Base-by-base conservation (phyloP, 441 rosid genomes). In the Adansonia gregorii region DNA sequence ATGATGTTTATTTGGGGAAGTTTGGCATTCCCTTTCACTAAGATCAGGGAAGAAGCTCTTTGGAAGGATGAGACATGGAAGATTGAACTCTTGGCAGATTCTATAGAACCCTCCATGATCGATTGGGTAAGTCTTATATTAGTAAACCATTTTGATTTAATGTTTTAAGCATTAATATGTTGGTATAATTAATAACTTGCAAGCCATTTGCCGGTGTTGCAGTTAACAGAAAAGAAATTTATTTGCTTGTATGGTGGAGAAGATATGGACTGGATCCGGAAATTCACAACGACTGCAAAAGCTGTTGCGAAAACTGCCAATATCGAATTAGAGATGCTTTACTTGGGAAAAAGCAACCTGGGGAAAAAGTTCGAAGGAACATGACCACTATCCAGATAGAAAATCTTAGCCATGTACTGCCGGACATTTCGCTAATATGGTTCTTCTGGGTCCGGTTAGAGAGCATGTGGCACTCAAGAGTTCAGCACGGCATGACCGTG, bases 201-300 rank as follows among this genome's bases (percentile, higher is more conserved):
- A 17, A 63, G 14, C 0, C 51, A 22, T 64, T 27, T 58, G 5
- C 31, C 48, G 45, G 2, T 35, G 7, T 27, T 69, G 8, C 82
- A 86, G 88, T 41, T 79, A 3, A 0, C 20, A n/a, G 81, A 80
- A 20, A 76, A 52, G 15, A 84, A 82, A 63, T 72, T 51, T 79
- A 60, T 86, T 61, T 86, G 87, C 81, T 70, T 88, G 71, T 86
- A 80, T 2, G 89, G 91, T 31, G 89, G 91, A 74, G 89, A 85
- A 65, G 84, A 88, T 78, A 63, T 81, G 12, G 82, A 82, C 6
- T 85, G 88, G 91, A 78, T 88, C 56, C 63, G 85, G 27, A 78
- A 49, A 10, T 85, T 88, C 73, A 78, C 86, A 63, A 24, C 3
- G 0, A 1, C 68, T 0, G 82, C 82, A 11, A 10, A 39, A 7